Evolutionary conservation across 1,139 yeast genomes (phyloP).

Genomic region (Starmera stellimalicola): DNA sequence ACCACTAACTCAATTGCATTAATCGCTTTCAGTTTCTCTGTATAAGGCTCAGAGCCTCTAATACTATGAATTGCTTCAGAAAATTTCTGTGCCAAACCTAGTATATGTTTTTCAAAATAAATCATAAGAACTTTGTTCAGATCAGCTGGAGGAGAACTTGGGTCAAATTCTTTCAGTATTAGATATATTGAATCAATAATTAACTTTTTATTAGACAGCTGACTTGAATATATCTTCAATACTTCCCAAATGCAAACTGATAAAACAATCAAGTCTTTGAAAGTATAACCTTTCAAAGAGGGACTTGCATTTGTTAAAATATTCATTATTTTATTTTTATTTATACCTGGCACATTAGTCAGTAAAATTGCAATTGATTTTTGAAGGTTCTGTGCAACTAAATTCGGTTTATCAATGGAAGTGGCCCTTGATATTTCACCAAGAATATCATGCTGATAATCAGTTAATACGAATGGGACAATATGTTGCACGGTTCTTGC

Average conservation of each 20-base stretch:
- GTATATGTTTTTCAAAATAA: conserved; percentile 46
- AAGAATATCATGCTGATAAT: conserved; percentile 53
- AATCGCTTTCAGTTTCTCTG: conserved; percentile 65
- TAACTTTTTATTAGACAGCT: conserved; percentile 17
- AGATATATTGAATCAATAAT: conserved; percentile 21
- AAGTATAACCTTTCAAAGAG: conserved; percentile 23
- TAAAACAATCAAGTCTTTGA: conserved; percentile 32
- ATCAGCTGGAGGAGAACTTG: conserved; percentile 11
- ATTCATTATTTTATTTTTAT: conserved; percentile 41
- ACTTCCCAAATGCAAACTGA: conserved; percentile 20
- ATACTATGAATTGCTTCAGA: conserved; percentile 72
- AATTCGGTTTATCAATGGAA: conserved; percentile 7
- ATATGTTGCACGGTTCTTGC: conserved; percentile 64
- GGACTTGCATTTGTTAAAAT: conserved; percentile 49
- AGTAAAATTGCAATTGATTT: conserved; percentile 37
- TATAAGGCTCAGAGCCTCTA: conserved; percentile 59
- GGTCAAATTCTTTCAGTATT: conserved; percentile 12
- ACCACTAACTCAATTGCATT: conserved; percentile 67
- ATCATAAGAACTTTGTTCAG: conserved; percentile 19
- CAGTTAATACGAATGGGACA: conserved; percentile 65
- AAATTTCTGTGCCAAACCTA: conserved; percentile 73
- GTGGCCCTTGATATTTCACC: conserved; percentile 41
- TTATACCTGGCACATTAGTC: conserved; percentile 26
- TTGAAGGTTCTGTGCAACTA: conserved; percentile 24
- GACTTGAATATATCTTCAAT: conserved; percentile 17